Conservation (phyloP, 2,329 filamentous ascomycete species). For the Trichoderma brevicompactum region DNA sequence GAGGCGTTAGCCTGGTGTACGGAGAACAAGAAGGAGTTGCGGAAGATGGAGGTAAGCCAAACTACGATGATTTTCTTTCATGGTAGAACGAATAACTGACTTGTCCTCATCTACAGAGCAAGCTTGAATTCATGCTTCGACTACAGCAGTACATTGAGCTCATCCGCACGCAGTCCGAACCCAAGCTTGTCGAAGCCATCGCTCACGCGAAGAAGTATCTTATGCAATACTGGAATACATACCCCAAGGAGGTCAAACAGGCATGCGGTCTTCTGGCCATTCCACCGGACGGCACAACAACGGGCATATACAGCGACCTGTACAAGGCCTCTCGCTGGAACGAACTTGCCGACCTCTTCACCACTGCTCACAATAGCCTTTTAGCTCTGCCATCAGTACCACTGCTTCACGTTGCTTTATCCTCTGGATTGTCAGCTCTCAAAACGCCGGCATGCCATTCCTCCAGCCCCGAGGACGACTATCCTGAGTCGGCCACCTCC, state of each 20-base stretch:
- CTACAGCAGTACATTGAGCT: slow-evolving; percentile 96
- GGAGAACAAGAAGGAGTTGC: slow-evolving; percentile 90
- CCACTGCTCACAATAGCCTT: slow-evolving; percentile 82
- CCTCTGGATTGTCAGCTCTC: slow-evolving; percentile 87
- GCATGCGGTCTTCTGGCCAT: slow-evolving; percentile 84
- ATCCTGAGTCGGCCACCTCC: slow-evolving; percentile 25
- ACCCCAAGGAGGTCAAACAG: slow-evolving; percentile 69
- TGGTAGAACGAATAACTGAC: background rate
- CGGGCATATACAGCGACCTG: slow-evolving; percentile 56
- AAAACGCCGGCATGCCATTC: slow-evolving; percentile 95
- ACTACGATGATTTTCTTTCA: slow-evolving; percentile 17
- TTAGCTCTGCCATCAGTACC: slow-evolving; percentile 81
- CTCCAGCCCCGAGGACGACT: slow-evolving; percentile 50
- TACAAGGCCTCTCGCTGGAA: slow-evolving; percentile 77
- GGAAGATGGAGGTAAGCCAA: slow-evolving; percentile 73
- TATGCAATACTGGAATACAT: slow-evolving; percentile 68
- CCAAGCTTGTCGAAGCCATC: slow-evolving; percentile 76
- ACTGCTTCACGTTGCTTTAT: slow-evolving; percentile 86
- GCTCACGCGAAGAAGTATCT: slow-evolving; percentile 83
- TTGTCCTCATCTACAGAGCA: slow-evolving; percentile 58
- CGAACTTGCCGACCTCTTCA: slow-evolving; percentile 78
- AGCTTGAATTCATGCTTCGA: slow-evolving; percentile 89
- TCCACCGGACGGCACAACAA: slow-evolving; percentile 54
- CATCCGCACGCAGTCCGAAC: slow-evolving; percentile 67
- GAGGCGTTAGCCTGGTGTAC: slow-evolving; percentile 88